Percentiles rank a stretch among this genome's conserved stretches.
These are phyloP conservation scores for Passiflora organensis DNA, from an alignment of 345 rosid species.

Conservation along the genomic window DNA sequence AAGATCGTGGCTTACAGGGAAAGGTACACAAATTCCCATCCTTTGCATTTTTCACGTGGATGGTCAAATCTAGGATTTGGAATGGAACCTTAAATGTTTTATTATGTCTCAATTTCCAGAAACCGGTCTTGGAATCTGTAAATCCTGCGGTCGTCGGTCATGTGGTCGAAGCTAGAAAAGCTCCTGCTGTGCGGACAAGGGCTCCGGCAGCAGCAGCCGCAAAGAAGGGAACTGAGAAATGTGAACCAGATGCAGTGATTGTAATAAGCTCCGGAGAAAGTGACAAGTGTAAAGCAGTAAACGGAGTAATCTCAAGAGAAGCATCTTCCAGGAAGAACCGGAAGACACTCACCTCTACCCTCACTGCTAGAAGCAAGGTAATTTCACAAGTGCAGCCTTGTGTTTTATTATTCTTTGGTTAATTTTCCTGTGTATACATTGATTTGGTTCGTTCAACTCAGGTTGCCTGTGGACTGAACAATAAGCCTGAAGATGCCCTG, in stretches of 20 bases:
- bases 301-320: constrained; percentile 20
- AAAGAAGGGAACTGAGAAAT: constrained; percentile 29
- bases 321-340: constrained; percentile 30
- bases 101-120: constrained; percentile 17
- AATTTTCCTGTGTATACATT: background rate
- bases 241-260: constrained; percentile 33
- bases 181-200: constrained; percentile 4
- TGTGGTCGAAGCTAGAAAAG: constrained; percentile 14
- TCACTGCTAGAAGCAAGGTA: constrained; percentile 79
- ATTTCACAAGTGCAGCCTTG: background rate
- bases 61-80: too few relatives aligned
- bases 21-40: constrained; percentile 35
- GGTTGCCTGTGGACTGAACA: constrained; percentile 51
- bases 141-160: constrained; percentile 6
- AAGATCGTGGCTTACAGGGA: constrained; percentile 33
- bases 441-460: constrained; percentile 7
- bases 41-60: too few relatives aligned
- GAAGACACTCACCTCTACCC: constrained; percentile 56
- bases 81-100: background rate
- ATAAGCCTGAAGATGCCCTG: constrained; percentile 29
- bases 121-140: constrained; percentile 21
- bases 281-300: constrained; percentile 30
- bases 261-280: constrained; percentile 52
- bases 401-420: background rate
- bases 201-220: constrained; percentile 6